Percentiles rank a stretch among this genome's conserved stretches.
phyloP scores from a whole-genome alignment of 2,329 filamentous ascomycete genomes.

The Stylonectria norvegica region DNA sequence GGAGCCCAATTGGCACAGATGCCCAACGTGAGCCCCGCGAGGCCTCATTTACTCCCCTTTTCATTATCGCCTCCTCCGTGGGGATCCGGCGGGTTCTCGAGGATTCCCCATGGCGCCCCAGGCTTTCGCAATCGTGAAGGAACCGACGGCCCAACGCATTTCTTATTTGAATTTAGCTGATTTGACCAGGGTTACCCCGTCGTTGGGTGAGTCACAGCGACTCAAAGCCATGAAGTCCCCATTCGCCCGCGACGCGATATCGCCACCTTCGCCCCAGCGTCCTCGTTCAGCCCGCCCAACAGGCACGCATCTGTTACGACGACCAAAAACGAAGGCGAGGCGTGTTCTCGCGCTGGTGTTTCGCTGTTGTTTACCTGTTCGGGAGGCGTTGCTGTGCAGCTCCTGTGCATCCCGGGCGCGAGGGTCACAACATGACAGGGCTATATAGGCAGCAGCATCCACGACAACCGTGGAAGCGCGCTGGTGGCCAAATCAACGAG shows the following conservation, averaged over 20 bases:
- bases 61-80: slow-evolving; percentile 2
- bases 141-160: too few species aligned
- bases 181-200: not conserved
- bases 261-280: not conserved
- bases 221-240: not conserved
- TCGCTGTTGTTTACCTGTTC: too few species aligned
- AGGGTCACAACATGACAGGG: too few species aligned
- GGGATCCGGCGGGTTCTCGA: slow-evolving; percentile 5
- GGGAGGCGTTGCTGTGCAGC: too few species aligned
- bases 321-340: too few species aligned
- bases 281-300: not conserved
- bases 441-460: slow-evolving; percentile 20
- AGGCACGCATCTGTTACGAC: not conserved
- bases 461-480: slow-evolving; percentile 6
- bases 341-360: too few species aligned
- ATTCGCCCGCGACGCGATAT: not conserved
- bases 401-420: too few species aligned
- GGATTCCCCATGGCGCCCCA: too few species aligned
- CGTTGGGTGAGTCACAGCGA: slow-evolving; percentile 8
- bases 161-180: too few species aligned
- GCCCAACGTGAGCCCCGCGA: too few species aligned
- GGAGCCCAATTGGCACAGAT: too few species aligned
- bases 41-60: slow-evolving; percentile 1
- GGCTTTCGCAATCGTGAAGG: too few species aligned
- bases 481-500: slow-evolving; percentile 3